Evolutionary conservation across 1,284 basidiomycete genomes (phyloP).

Genomic region (Vanrija sp.): DNA sequence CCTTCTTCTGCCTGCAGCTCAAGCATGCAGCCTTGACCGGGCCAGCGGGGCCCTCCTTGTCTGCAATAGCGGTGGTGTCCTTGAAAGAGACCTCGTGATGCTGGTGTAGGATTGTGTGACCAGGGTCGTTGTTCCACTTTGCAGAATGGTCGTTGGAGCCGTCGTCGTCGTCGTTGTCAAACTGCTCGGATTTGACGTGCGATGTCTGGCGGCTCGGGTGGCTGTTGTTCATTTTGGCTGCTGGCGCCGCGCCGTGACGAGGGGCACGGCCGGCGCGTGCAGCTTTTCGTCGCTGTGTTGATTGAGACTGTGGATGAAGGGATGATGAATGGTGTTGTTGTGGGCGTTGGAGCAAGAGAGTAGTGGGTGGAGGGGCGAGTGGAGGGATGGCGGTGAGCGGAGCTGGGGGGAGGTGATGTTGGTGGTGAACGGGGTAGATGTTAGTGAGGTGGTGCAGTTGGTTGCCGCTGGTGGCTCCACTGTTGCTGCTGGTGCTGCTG

Average conservation of each 20-base stretch:
- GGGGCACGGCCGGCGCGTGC: background rate
- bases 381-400: too few species aligned
- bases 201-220: background rate
- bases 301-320: background rate
- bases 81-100: background rate
- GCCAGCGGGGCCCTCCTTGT: background rate
- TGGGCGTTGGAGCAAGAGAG: background rate
- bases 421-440: too few species aligned
- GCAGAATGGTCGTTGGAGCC: too few species aligned
- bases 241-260: background rate
- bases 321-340: background rate
- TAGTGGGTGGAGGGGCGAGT: too few species aligned
- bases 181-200: background rate
- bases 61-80: background rate
- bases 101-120: background rate
- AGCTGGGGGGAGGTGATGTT: too few species aligned
- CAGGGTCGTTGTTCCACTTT: conserved; percentile 2
- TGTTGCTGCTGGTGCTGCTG: too few species aligned
- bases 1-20: conserved; percentile 47
- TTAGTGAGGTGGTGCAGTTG: too few species aligned
- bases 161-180: too few species aligned
- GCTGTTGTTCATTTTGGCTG: too few species aligned
- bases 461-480: too few species aligned
- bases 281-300: too few species aligned
- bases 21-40: conserved; percentile 49